A percentile compares a stretch with the other conserved stretches of the same genome.
phyloP scores from a whole-genome alignment of 1,139 yeast genomes.

The Casaregolazyma suthepensis region DNA sequence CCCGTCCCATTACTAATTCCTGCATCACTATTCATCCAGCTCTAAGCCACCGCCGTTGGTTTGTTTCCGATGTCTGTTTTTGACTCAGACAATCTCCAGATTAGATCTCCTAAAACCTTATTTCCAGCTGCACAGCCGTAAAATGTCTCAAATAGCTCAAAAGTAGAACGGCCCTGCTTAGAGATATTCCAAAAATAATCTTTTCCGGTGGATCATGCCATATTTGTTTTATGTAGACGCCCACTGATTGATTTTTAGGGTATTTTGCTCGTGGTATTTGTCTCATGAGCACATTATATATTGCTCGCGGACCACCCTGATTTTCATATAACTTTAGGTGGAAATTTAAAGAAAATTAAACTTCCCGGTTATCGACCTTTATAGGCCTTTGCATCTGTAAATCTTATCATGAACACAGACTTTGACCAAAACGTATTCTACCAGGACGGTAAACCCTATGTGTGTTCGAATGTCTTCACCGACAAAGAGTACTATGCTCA shows the following conservation, averaged over 20 bases:
- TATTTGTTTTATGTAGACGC: not conserved
- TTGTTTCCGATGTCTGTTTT: too few relatives aligned
- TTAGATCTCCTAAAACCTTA: too few relatives aligned
- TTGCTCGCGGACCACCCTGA: not conserved
- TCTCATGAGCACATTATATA: not conserved
- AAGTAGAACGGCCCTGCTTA: not conserved
- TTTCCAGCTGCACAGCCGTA: not conserved
- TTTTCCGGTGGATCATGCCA: not conserved
- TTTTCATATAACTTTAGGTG: not conserved
- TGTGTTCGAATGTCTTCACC: constrained; percentile 4
- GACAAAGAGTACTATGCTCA: constrained; percentile 1
- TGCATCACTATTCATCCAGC: too few relatives aligned
- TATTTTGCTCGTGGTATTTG: not conserved
- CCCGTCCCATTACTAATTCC: too few relatives aligned
- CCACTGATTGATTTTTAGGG: not conserved
- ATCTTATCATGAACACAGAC: not conserved
- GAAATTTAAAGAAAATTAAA: not conserved
- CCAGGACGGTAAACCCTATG: constrained; percentile 7
- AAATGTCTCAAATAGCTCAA: not conserved
- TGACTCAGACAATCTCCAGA: too few relatives aligned
- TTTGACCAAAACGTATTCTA: constrained; percentile 1
- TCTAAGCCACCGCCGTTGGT: too few relatives aligned
- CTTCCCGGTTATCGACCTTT: not conserved
- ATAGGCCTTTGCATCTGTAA: not conserved
- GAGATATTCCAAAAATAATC: not conserved